Conservation (phyloP, 495 filamentous ascomycete genomes). For the Penicillium parvum region DNA sequence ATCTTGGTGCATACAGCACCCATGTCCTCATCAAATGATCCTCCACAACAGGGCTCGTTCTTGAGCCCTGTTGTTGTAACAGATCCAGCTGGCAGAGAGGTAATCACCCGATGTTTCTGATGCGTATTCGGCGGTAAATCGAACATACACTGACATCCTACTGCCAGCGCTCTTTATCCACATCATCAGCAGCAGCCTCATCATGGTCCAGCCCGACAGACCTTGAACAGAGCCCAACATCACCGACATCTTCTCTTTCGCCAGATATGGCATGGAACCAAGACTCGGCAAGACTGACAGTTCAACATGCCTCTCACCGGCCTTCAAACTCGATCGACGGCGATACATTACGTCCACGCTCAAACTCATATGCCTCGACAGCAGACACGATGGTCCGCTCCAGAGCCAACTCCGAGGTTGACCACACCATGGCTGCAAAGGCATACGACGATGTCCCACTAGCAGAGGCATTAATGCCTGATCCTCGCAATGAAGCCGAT, state of each 20-base stretch:
- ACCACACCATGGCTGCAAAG: slow-evolving; percentile 24
- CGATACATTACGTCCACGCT: slow-evolving; percentile 46
- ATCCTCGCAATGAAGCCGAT: slow-evolving; percentile 59
- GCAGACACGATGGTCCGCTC: slow-evolving; percentile 38
- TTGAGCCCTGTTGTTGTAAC: slow-evolving; percentile 18
- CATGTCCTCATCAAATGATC: slow-evolving; percentile 21
- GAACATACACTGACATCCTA: neutral
- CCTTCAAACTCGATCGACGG: slow-evolving; percentile 44
- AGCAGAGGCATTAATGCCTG: slow-evolving; percentile 60
- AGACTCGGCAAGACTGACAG: slow-evolving; percentile 25
- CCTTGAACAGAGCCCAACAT: slow-evolving; percentile 18
- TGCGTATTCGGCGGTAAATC: neutral
- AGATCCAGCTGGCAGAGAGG: slow-evolving; percentile 22
- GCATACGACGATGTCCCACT: slow-evolving; percentile 42
- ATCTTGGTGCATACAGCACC: slow-evolving; percentile 1
- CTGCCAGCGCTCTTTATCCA: slow-evolving; percentile 19
- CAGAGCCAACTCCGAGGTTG: slow-evolving; percentile 39
- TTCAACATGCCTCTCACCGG: slow-evolving; percentile 31
- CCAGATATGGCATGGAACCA: slow-evolving; percentile 27
- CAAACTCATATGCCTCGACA: slow-evolving; percentile 44
- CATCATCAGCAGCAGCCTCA: slow-evolving; percentile 14
- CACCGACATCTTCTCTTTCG: slow-evolving; percentile 23
- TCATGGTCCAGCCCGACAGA: slow-evolving; percentile 22
- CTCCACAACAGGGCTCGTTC: slow-evolving; percentile 12
- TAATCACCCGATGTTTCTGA: slow-evolving; percentile 1